These are phyloP conservation scores for Trichosporon sp. DNA, from an alignment of 1,284 basidiomycete species.

Conservation along the genomic window DNA sequence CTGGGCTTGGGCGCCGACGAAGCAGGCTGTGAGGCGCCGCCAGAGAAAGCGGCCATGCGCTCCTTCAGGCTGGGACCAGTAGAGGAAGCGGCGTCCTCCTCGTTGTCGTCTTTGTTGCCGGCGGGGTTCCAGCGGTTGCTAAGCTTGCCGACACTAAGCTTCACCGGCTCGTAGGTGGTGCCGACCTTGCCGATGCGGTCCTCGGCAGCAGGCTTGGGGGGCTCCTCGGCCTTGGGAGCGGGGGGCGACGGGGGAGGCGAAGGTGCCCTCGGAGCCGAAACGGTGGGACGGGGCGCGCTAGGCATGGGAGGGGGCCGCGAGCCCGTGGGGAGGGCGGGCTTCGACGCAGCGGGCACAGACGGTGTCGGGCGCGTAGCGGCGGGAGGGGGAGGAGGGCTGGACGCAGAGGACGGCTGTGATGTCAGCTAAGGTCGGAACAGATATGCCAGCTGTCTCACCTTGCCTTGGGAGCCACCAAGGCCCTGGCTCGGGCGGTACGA, in stretches of 20 bases:
- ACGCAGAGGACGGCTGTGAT: slow-evolving; percentile 23
- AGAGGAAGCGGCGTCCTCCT: slow-evolving; percentile 46
- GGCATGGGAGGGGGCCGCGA: slow-evolving; percentile 51
- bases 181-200: slow-evolving; percentile 81
- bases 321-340: slow-evolving; percentile 5
- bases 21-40: slow-evolving; percentile 31
- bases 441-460: slow-evolving; percentile 32
- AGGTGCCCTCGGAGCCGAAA: slow-evolving; percentile 54
- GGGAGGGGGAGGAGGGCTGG: slow-evolving; percentile 41
- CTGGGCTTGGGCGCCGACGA: slow-evolving; percentile 33
- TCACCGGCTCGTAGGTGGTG: slow-evolving; percentile 83
- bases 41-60: slow-evolving; percentile 50
- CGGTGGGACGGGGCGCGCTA: slow-evolving; percentile 34
- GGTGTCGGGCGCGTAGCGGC: slow-evolving; percentile 30
- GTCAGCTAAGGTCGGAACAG: slow-evolving; percentile 19
- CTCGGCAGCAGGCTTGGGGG: slow-evolving; percentile 71
- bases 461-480: slow-evolving; percentile 50
- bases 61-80: slow-evolving; percentile 45
- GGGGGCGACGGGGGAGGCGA: slow-evolving; percentile 36
- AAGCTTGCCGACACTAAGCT: slow-evolving; percentile 72
- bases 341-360: slow-evolving; percentile 29
- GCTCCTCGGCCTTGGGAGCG: slow-evolving; percentile 34
- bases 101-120: slow-evolving; percentile 45
- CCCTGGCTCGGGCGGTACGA: slow-evolving; percentile 53
- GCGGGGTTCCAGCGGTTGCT: slow-evolving; percentile 73